Percentiles rank a stretch among this genome's conserved stretches.
Conservation (phyloP, 129 eudicot species). For the Gnaphalium uliginosum region DNA sequence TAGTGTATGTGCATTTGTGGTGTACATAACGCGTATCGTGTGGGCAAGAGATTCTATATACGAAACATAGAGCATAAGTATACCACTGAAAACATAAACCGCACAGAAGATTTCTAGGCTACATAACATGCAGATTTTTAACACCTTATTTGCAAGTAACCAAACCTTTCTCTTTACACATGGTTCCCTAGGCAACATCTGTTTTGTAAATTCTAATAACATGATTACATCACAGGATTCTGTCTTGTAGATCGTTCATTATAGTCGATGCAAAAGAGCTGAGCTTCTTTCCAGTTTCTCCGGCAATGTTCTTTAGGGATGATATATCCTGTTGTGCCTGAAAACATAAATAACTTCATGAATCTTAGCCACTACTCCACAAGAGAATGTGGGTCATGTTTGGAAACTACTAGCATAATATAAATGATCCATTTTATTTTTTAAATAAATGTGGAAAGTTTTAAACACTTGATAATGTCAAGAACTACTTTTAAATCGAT, state of each 20-base stretch:
- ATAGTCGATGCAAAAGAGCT: constrained; percentile 62
- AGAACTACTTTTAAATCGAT: not conserved
- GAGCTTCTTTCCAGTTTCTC: constrained; percentile 82
- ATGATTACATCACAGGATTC: constrained; percentile 42
- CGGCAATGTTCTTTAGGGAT: constrained; percentile 76
- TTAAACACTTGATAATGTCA: not conserved
- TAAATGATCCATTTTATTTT: too few relatives aligned
- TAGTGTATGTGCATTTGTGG: too few relatives aligned
- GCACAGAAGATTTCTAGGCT: not conserved
- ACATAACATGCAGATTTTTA: not conserved
- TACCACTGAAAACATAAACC: not conserved
- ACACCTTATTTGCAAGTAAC: constrained; percentile 18
- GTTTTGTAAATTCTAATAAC: not conserved
- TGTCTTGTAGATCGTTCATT: constrained; percentile 67
- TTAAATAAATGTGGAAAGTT: too few relatives aligned
- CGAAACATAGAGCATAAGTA: not conserved
- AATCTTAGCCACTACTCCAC: not conserved
- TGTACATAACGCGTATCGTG: too few relatives aligned
- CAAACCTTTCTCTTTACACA: not conserved
- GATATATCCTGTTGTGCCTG: constrained; percentile 90
- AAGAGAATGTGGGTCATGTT: not conserved
- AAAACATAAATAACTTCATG: not conserved
- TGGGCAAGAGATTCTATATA: not conserved
- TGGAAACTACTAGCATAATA: not conserved
- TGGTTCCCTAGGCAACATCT: not conserved